Evolutionary conservation across 2,329 filamentous ascomycete species (phyloP), one percentile per base, ranked within the genome.

Genomic region (Clathrospora elynae): DNA sequence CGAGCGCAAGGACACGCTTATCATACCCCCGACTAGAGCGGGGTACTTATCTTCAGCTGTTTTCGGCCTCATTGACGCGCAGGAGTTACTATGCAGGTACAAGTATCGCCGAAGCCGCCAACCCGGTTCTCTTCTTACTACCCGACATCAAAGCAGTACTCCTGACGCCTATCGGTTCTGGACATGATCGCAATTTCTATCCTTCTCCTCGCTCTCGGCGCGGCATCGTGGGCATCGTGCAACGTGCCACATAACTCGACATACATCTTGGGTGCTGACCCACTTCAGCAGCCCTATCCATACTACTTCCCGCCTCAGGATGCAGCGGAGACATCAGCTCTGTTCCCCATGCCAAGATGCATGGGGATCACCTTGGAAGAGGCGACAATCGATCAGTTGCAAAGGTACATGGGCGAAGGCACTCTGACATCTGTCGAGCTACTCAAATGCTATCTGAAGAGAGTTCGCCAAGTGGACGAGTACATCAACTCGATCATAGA

Each of bases 301-400:
- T 71, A 68, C 44, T 55, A 62, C n/a, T 73, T 70, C 29, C 70
- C 71, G 6, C 42, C 58, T 12, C 42, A 58, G 31, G 33, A 62
- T 44, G 55, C 50, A 30, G 57, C 50, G 7, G 52, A 59, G 9
- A 64, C 57, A 1, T n/a, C 56, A 4, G 50, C 51, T 2, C 51
- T 78, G 20, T 88, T 88, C 57, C 79, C 82, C 2, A 86, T 88
- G 84, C 75, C 73, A 1, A 64, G 63, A 9, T 90, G 86, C 64
- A 68, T 78, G 42, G 78, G 77, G 7, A 76, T 87, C 53, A 71
- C 73, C 33, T 72, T 89, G 11, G 83, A 87, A 66, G 86, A 89
- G 63, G 84, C 84, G 11, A 84, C 80, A 5, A 85, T 89, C 49
- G 83, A 87, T 50, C 71, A 85, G 46, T 77, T 90, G 57, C 85